Conservation (phyloP, 805 yeast species). For the Saccharomycopsis fodiens region DNA sequence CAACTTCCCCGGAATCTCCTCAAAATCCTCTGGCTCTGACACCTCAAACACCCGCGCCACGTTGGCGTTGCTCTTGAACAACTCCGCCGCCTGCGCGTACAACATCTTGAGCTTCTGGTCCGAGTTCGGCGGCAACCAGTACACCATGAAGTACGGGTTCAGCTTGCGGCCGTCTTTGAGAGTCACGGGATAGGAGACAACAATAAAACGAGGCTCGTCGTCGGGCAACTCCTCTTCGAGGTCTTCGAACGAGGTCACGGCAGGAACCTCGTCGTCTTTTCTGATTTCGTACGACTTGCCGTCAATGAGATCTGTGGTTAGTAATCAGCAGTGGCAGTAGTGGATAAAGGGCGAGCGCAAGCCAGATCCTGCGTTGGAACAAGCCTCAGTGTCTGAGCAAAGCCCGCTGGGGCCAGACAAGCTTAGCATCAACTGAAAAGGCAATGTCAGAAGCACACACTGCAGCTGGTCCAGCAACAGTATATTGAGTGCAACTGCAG, state of each 20-base stretch:
- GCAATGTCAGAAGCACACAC: too few species aligned
- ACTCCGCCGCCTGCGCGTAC: constrained; percentile 85
- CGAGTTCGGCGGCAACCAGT: constrained; percentile 84
- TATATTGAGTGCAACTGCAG: too few species aligned
- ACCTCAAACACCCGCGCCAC: constrained; percentile 40
- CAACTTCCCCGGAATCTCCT: constrained; percentile 38
- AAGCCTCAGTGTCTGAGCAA: too few species aligned
- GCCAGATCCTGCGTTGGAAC: too few species aligned
- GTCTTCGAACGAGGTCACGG: constrained; percentile 48
- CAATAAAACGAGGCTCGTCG: constrained; percentile 66
- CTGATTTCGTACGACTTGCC: constrained; percentile 43
- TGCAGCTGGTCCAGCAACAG: too few species aligned
- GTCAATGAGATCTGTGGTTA: constrained; percentile 36
- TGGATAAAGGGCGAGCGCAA: too few species aligned
- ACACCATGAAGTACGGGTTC: constrained; percentile 71
- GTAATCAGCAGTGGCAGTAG: constrained; percentile 4
- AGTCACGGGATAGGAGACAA: constrained; percentile 69
- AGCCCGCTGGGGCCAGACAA: too few species aligned
- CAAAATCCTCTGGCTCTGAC: constrained; percentile 62
- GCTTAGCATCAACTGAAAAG: too few species aligned
- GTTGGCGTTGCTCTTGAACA: constrained; percentile 71
- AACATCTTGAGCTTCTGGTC: constrained; percentile 78
- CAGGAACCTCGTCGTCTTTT: constrained; percentile 36
- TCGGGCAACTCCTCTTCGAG: constrained; percentile 75
- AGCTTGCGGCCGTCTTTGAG: constrained; percentile 64